These are phyloP conservation scores for Eutypa lata DNA, from an alignment of 2,329 filamentous ascomycete genomes.

Conservation along the genomic window DNA sequence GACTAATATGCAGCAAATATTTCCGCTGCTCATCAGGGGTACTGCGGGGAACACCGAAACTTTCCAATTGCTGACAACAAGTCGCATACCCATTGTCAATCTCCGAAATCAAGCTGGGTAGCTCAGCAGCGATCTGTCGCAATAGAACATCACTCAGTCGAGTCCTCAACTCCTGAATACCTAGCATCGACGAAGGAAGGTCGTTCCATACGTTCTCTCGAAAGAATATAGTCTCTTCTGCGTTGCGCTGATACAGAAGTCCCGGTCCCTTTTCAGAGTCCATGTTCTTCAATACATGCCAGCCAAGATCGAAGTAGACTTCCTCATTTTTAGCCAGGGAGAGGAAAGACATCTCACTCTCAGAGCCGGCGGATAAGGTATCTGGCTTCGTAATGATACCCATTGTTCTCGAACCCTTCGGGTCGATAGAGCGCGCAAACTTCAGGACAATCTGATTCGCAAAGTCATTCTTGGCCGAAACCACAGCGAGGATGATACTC, in stretches of 20 bases:
- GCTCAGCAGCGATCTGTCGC: constrained; percentile 41
- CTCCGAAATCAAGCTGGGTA: constrained; percentile 43
- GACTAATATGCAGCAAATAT: constrained; percentile 44
- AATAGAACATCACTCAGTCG: constrained; percentile 51
- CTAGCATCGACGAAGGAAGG: constrained; percentile 35
- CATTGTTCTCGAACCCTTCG: constrained; percentile 40
- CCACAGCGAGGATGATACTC: constrained; percentile 59
- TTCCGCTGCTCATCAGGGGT: constrained; percentile 44
- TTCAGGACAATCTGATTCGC: constrained; percentile 57
- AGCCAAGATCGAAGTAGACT: constrained; percentile 46
- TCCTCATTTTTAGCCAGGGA: constrained; percentile 43
- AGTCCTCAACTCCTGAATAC: constrained; percentile 43
- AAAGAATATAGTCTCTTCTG: constrained; percentile 42
- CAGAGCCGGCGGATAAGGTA: constrained; percentile 29
- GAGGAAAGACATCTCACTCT: constrained; percentile 36
- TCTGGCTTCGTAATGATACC: constrained; percentile 52
- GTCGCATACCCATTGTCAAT: constrained; percentile 34
- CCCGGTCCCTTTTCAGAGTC: constrained; percentile 32
- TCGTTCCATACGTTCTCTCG: constrained; percentile 35
- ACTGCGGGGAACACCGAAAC: constrained; percentile 46
- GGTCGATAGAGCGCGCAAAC: constrained; percentile 35
- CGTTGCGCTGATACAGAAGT: constrained; percentile 33
- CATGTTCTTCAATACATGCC: constrained; percentile 50
- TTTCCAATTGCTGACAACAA: constrained; percentile 35
- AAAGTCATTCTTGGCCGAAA: constrained; percentile 55